Conservation (phyloP, 2,329 filamentous ascomycete genomes). For the Scolecobasidium constrictum region DNA sequence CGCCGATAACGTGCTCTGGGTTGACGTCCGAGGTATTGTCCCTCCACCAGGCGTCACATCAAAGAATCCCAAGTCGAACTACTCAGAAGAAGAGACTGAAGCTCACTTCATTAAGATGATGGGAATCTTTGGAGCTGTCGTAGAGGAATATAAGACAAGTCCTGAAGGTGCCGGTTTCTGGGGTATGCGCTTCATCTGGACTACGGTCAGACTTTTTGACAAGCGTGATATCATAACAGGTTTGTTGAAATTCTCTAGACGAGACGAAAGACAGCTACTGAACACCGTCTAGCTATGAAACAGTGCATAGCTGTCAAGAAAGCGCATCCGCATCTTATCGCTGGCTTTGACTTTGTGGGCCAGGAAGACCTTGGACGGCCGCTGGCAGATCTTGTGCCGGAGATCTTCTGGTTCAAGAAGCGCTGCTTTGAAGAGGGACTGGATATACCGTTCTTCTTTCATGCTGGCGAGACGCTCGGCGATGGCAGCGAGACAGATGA, state of each 20-base stretch:
- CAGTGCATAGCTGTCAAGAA: conserved; percentile 75
- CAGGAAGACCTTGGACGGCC: conserved; percentile 70
- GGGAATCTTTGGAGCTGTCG: conserved; percentile 63
- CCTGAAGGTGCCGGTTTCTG: conserved; percentile 68
- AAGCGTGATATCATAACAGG: conserved; percentile 59
- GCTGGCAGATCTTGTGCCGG: conserved; percentile 65
- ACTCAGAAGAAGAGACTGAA: conserved; percentile 55
- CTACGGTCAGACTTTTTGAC: conserved; percentile 53
- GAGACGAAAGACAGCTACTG: not conserved
- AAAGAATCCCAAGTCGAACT: conserved; percentile 53
- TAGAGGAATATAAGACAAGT: conserved; percentile 61
- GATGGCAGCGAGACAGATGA: conserved; percentile 65
- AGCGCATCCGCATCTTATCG: conserved; percentile 65
- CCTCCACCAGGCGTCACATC: not conserved
- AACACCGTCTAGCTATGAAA: conserved; percentile 56
- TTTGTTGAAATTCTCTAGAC: conserved; percentile 16
- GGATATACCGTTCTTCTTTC: conserved; percentile 89
- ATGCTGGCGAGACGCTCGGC: conserved; percentile 80
- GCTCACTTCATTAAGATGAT: conserved; percentile 60
- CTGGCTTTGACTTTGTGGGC: conserved; percentile 82
- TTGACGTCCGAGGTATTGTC: conserved; percentile 72
- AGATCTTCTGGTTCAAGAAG: conserved; percentile 90
- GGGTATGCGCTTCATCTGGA: conserved; percentile 81
- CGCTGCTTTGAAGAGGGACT: conserved; percentile 67
- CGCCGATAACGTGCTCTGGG: conserved; percentile 76